Percentiles rank a stretch among this genome's conserved stretches.
These are phyloP conservation scores for Crucibulum laeve DNA, from an alignment of 768 basidiomycete genomes.

Conservation along the genomic window DNA sequence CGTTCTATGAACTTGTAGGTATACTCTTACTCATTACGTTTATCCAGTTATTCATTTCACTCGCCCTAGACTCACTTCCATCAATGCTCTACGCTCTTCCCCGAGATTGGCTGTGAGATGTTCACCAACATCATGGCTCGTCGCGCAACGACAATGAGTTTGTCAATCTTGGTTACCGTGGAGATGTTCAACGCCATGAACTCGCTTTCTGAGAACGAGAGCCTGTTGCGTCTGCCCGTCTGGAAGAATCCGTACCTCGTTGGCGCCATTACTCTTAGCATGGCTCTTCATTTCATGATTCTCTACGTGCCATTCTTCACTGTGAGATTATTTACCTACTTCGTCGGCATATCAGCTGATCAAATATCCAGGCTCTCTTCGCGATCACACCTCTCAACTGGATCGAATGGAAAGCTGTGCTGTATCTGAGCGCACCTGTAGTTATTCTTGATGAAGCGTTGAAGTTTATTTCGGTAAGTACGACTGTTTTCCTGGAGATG, in stretches of 20 bases:
- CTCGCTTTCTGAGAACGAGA: constrained; percentile 96
- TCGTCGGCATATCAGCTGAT: constrained; percentile 1
- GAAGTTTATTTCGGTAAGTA: constrained; percentile 74
- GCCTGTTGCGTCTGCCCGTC: constrained; percentile 78
- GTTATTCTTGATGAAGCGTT: constrained; percentile 86
- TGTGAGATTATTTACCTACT: constrained; percentile 37
- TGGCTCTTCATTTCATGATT: constrained; percentile 91
- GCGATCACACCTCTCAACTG: constrained; percentile 93
- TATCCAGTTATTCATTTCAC: not conserved
- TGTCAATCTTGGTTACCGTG: constrained; percentile 93
- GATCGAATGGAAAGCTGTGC: constrained; percentile 92
- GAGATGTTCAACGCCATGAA: constrained; percentile 99
- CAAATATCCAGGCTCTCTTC: constrained; percentile 60
- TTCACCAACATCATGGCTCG: constrained; percentile 86
- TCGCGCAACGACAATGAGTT: constrained; percentile 90
- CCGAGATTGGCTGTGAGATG: constrained; percentile 93
- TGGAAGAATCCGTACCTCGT: constrained; percentile 97
- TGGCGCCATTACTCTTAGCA: constrained; percentile 83
- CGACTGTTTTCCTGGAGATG: not conserved
- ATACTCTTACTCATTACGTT: not conserved
- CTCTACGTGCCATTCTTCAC: constrained; percentile 97
- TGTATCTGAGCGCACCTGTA: constrained; percentile 85
- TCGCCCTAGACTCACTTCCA: constrained; percentile 86
- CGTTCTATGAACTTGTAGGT: constrained; percentile 88
- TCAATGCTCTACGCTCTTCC: constrained; percentile 77